These are phyloP conservation scores for Stylonectria norvegica DNA, from an alignment of 2,329 filamentous ascomycete genomes.

Conservation along the genomic window DNA sequence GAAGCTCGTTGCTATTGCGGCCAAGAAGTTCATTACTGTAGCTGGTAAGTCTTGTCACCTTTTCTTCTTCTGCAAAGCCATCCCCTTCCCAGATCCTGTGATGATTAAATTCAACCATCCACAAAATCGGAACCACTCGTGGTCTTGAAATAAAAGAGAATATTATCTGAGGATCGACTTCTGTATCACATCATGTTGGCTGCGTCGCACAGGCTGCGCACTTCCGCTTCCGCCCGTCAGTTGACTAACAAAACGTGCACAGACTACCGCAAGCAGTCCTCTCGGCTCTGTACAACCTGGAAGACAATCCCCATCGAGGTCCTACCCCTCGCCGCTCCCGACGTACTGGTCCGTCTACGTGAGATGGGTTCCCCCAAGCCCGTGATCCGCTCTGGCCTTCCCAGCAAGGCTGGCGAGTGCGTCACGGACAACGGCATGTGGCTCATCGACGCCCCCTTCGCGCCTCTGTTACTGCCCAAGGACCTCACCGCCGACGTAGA, in stretches of 20 bases:
- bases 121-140: no score
- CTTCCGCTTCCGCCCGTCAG: no score
- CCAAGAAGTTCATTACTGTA: slow-evolving; percentile 83
- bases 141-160: no score
- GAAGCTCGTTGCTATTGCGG: slow-evolving; percentile 84
- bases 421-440: slow-evolving; percentile 58
- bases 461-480: slow-evolving; percentile 62
- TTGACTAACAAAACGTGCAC: no score
- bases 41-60: slow-evolving; percentile 56
- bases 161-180: no score
- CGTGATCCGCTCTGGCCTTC: slow-evolving; percentile 65
- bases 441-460: slow-evolving; percentile 92
- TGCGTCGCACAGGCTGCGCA: no score
- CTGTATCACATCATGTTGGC: no score
- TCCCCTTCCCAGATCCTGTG: no score
- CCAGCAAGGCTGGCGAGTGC: slow-evolving; percentile 77
- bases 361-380: slow-evolving; percentile 71
- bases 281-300: slow-evolving; percentile 72
- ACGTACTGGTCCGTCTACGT: slow-evolving; percentile 69
- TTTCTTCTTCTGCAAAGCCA: no score
- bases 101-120: no score
- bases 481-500: slow-evolving; percentile 50
- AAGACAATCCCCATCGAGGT: slow-evolving; percentile 90
- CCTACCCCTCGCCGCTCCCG: slow-evolving; percentile 74
- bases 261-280: slow-evolving; percentile 89